phyloP scores from a whole-genome alignment of 169 alveolate species.

The Plasmodium adleri region DNA sequence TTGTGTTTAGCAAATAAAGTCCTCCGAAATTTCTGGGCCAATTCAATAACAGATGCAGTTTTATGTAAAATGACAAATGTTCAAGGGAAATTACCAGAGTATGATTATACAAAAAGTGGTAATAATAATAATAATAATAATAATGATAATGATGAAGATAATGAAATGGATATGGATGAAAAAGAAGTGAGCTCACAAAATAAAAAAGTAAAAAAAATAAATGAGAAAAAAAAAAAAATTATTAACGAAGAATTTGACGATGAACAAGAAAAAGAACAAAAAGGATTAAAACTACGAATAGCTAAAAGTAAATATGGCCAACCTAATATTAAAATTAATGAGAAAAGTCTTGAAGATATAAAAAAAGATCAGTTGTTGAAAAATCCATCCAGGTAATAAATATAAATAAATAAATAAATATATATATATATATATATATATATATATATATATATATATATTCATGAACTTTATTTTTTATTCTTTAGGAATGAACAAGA shows the following conservation, averaged over 20 bases:
- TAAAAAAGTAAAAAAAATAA: background rate
- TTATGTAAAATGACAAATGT: conserved; percentile 58
- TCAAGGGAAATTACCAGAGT: conserved; percentile 68
- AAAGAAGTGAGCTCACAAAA: conserved; percentile 15
- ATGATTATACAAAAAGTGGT: conserved; percentile 17
- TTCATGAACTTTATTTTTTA: background rate
- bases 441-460: conserved; percentile 1
- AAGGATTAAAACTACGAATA: conserved; percentile 73
- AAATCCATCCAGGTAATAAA: background rate
- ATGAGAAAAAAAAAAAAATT: conserved; percentile 26
- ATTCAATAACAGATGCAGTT: conserved; percentile 73
- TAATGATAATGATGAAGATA: conserved; percentile 7
- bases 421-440: background rate
- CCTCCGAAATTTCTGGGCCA: conserved; percentile 58
- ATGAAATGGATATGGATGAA: background rate
- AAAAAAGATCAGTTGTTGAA: conserved; percentile 75
- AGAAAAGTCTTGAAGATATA: conserved; percentile 81
- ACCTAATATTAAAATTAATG: conserved; percentile 85
- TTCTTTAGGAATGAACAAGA: conserved; percentile 27
- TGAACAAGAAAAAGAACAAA: conserved; percentile 50
- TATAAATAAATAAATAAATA: background rate
- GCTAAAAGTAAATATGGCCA: conserved; percentile 83
- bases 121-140: conserved; percentile 2
- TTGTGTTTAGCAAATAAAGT: conserved; percentile 67
- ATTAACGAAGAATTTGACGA: conserved; percentile 75